Conservation (phyloP, 768 basidiomycete species). For the Kwoniella dendrophila region DNA sequence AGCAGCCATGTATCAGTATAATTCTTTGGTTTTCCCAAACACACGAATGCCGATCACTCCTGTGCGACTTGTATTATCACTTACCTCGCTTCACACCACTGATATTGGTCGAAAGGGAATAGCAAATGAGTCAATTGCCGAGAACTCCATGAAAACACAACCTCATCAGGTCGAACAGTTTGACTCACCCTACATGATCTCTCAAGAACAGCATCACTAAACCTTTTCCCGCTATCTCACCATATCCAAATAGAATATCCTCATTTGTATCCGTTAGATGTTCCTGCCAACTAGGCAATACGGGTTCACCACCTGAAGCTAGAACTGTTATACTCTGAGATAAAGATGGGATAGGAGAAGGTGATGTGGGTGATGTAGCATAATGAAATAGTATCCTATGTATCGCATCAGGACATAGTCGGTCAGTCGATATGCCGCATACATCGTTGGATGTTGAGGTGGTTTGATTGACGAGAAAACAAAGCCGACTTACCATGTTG, state of each 20-base stretch:
- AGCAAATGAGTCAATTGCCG: background rate
- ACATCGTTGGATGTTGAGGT: background rate
- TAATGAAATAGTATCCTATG: slow-evolving; percentile 39
- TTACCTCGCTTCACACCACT: slow-evolving; percentile 45
- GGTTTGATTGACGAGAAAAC: background rate
- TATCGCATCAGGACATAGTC: background rate
- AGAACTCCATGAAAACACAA: no score
- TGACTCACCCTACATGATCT: slow-evolving; percentile 45
- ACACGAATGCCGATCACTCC: background rate
- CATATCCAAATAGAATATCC: slow-evolving; percentile 46
- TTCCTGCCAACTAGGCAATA: slow-evolving; percentile 28
- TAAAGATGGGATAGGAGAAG: background rate
- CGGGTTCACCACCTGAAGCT: slow-evolving; percentile 27
- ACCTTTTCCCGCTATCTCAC: slow-evolving; percentile 37
- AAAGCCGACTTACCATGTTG: slow-evolving; percentile 29
- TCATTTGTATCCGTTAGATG: slow-evolving; percentile 16
- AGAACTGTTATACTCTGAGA: slow-evolving; percentile 20
- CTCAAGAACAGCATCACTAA: slow-evolving; percentile 37
- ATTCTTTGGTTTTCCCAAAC: background rate
- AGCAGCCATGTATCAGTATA: background rate
- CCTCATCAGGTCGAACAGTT: background rate
- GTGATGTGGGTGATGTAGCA: slow-evolving; percentile 12
- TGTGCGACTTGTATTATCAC: background rate
- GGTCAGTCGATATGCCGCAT: background rate
- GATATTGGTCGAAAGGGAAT: background rate